Evolutionary conservation across 306 rosid species (phyloP).

Genomic region (Betula pendula): DNA sequence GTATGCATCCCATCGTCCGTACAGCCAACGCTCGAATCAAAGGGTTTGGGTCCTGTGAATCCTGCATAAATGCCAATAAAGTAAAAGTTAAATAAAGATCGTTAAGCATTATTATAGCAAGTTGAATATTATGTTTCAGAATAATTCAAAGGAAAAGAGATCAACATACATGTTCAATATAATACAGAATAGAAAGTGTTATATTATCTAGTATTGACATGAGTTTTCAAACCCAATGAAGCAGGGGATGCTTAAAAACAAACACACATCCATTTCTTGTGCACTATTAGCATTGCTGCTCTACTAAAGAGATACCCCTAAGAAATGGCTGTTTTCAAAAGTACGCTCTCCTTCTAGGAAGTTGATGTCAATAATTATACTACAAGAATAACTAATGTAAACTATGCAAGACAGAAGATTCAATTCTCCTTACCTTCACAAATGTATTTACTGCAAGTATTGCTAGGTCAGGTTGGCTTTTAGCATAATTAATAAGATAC

Average conservation of each 20-base stretch:
- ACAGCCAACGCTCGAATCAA: conserved; percentile 97
- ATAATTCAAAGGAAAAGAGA: not conserved
- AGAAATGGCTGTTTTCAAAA: not conserved
- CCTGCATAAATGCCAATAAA: conserved; percentile 52
- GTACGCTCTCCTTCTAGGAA: not conserved
- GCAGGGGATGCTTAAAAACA: not conserved
- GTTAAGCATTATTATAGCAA: conserved; percentile 8
- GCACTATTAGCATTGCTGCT: not conserved
- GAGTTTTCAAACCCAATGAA: not conserved
- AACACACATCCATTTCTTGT: not conserved
- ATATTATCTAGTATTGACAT: not conserved
- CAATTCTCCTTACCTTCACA: conserved; percentile 73
- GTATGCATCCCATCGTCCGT: conserved; percentile 99
- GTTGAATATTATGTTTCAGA: not conserved
- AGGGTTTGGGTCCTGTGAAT: conserved; percentile 99
- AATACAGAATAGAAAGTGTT: not conserved
- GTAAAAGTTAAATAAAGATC: conserved; percentile 1
- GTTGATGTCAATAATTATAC: not conserved
- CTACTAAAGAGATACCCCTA: not conserved
- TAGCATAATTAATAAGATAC: conserved; percentile 93
- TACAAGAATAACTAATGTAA: conserved; percentile 1
- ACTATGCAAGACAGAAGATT: conserved; percentile 6
- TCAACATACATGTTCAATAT: not conserved
- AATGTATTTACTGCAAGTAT: conserved; percentile 97
- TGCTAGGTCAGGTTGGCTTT: conserved; percentile 99